Percentiles rank a stretch among this genome's conserved stretches.
phyloP scores from a whole-genome alignment of 768 basidiomycete species.

The Leccinum broughii region DNA sequence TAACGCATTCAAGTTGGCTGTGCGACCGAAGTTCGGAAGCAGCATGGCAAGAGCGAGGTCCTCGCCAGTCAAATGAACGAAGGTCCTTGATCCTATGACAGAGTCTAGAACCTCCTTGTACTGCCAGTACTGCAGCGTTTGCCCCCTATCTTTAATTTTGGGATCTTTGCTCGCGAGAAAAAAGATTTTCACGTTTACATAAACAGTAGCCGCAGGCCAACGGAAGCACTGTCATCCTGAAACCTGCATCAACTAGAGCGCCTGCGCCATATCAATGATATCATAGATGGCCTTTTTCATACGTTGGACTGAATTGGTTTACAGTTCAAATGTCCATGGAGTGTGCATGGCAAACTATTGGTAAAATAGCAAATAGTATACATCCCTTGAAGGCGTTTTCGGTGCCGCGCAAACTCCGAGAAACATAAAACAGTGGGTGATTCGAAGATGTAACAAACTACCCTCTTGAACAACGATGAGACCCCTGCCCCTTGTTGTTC shows the following conservation, averaged over 20 bases:
- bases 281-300: background rate
- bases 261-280: background rate
- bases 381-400: background rate
- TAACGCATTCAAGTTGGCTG: background rate
- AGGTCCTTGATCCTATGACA: too few species aligned
- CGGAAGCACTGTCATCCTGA: slow-evolving; percentile 1
- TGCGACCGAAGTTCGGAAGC: slow-evolving; percentile 1
- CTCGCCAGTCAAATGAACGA: background rate
- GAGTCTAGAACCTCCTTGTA: too few species aligned
- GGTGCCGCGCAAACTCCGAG: background rate
- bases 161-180: background rate
- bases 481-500: background rate
- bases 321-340: background rate
- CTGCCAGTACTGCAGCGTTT: background rate
- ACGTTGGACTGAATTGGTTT: background rate
- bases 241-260: background rate
- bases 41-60: slow-evolving; percentile 3
- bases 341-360: background rate
- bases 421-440: background rate
- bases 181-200: background rate
- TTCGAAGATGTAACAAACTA: slow-evolving; percentile 6
- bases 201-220: background rate
- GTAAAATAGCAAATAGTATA: too few species aligned
- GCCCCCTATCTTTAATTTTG: too few species aligned
- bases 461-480: slow-evolving; percentile 19